Base-by-base conservation (phyloP, 2,329 filamentous ascomycete genomes). In the Fusarium verticillioides region DNA sequence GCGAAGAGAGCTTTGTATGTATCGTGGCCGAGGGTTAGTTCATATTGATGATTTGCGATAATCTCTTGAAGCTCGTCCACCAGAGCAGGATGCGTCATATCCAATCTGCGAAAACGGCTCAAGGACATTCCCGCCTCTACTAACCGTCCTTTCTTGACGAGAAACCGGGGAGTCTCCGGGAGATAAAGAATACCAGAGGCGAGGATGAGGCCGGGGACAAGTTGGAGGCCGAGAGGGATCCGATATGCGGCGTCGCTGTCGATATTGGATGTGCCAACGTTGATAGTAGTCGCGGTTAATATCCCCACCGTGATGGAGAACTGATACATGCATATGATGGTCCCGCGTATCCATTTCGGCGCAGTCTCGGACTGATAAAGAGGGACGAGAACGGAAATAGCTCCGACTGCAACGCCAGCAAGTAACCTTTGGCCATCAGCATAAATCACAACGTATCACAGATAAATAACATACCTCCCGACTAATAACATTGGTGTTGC, bases 321-420 rank as follows among this genome's bases (percentile, higher is more conserved):
- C 81, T 95, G 92, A 79, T 94, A 95, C 46, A 90, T 88, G 79
- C 92, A 93, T 57, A 94, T 92, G 16, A 94, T 86, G 5, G 91
- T 90, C 72, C 93, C 93, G 80, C 93, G 87, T 77, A 95, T 93
- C 92, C 93, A 95, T 84, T 94, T 94, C 4, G 93, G 93, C 0
- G 92, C 91, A 84, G 93, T 94, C 82, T 95, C 93, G 3, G 92
- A 94, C 80, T 95, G 93, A 79, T 95, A 95, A 11, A 95, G 84
- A n/a, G 93, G 93, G 32, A 95, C 90, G 57, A 93, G 85, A n/a
- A 93, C 90, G 21, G 91, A 93, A 47, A 94, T 87, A 64, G 89
- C 85, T 50, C 92, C 93, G 23, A 95, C 91, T 74, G 92, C 92
- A 36, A 93, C 84, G 69, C 93, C 92, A 63, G 93, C 92, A 67